Base-by-base conservation (phyloP, 2,329 filamentous ascomycete species). In the Exophiala sp. region DNA sequence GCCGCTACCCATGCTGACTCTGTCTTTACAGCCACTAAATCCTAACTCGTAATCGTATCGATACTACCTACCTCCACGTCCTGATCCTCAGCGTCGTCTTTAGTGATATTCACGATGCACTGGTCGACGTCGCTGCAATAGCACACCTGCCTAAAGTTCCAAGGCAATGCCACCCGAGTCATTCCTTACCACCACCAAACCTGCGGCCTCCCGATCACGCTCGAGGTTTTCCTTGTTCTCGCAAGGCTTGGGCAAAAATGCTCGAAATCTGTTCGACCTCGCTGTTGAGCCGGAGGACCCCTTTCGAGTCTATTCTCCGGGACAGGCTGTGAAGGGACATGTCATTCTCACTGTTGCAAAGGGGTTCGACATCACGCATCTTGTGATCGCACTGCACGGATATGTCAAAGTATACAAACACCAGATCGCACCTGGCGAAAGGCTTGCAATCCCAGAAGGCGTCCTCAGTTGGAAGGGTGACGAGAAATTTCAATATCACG, bases 321-420 rank as follows among this genome's bases (percentile, higher is more conserved):
- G 83, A 12, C 83, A 86, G 66, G 65, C 74, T n/a, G 78, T 86
- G 50, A 81, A 77, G 55, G 83, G 83, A 20, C 78, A 77, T 14
- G 80, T 86, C 20, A 71, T 81, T 47, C 70, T 86, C 59, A 83
- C 80, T 54, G 78, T 85, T 40, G 68, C 79, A 43, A 83, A 83
- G 62, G 80, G 83, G 24, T 71, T 83, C 57, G 74, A 83, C 50
- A 79, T 86, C 57, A 86, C 83, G 7, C 83, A 86, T 69, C 71
- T 86, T 21, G 80, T 83, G 10, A 73, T 86, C 32, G 81, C 79
- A 63, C 69, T 86, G 57, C 82, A 85, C 71, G 83, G 83, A 18
- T 83, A 79, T 66, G 83, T 81, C 46, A 83, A 84, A 66, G 83
- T 86, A 12, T 85, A 79, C 70, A 85, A 83, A 68, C 84, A 82